Percentiles rank a stretch among this genome's conserved stretches.
These are phyloP conservation scores for Alternaria metachromatica DNA, from an alignment of 2,329 filamentous ascomycete species.

Conservation along the genomic window DNA sequence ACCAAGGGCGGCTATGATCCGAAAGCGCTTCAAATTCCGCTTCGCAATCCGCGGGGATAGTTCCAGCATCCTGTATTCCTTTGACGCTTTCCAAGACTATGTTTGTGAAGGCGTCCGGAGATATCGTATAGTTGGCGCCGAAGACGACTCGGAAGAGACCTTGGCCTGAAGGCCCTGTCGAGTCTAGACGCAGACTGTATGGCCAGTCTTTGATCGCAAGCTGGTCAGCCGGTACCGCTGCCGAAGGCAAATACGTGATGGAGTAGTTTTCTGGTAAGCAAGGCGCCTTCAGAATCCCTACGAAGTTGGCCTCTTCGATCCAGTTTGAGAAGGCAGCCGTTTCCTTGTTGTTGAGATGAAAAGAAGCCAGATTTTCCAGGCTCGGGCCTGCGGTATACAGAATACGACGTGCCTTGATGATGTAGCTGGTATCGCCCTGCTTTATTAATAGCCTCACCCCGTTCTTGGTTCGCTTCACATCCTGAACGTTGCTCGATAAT, in stretches of 20 bases:
- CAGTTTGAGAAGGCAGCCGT: constrained; percentile 19
- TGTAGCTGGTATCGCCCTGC: constrained; percentile 2
- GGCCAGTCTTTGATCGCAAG: constrained; percentile 24
- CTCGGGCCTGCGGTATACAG: constrained; percentile 24
- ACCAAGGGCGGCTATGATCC: constrained; percentile 24
- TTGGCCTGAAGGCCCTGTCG: constrained; percentile 22
- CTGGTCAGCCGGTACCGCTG: constrained; percentile 18
- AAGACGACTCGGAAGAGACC: constrained; percentile 24
- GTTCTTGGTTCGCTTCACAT: neutral
- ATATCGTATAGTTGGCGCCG: constrained; percentile 19
- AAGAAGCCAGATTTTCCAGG: constrained; percentile 15
- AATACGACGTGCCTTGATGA: constrained; percentile 27
- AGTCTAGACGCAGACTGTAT: constrained; percentile 24
- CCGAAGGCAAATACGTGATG: constrained; percentile 14
- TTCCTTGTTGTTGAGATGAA: constrained; percentile 18
- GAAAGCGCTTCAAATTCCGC: constrained; percentile 16
- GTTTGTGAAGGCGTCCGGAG: constrained; percentile 7
- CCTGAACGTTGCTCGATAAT: constrained; percentile 14
- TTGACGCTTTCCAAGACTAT: constrained; percentile 8
- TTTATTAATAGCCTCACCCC: constrained; percentile 13
- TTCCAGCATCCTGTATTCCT: constrained; percentile 9
- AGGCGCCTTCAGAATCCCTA: constrained; percentile 22
- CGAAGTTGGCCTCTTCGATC: constrained; percentile 12
- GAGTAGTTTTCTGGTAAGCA: constrained; percentile 29
- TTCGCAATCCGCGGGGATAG: constrained; percentile 13